Evolutionary conservation across 2,329 filamentous ascomycete genomes (phyloP), one percentile per base, ranked within the genome.

Genomic region (Diaporthe nobilis): DNA sequence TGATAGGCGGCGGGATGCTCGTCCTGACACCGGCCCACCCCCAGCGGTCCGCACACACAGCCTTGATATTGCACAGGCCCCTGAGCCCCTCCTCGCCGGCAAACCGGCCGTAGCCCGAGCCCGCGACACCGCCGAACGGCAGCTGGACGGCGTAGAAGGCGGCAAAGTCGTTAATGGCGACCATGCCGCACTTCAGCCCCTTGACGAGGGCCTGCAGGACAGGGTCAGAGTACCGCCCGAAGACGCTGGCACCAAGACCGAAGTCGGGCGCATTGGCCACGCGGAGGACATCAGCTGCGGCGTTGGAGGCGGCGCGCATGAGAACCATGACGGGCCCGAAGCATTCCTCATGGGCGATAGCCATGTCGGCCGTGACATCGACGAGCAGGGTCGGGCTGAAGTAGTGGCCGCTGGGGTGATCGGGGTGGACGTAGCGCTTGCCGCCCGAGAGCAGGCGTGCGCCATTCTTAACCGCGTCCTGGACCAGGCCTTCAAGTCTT

Each of bases 111-210:
- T 98, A 98, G 0, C 94, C 97, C 34, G 94, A 97, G 1, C 95
- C 96, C 75, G 91, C 92, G n/a, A 94, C 92, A 72, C 96, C 97
- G 51, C 97, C 97, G 84, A 99, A 99, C 0, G 97, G 97, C 53
- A 99, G 86, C 85, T 98, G 95, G 10, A 98, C 96, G 71, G 96
- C 95, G 82, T 99, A 99, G 84, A 92, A 98, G 39, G 92, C 93
- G 28, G 93, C 97, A 81, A 99, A 99, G 86, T 99, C 97, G 83
- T 99, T 99, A 79, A 99, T 91, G 34, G 95, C 92, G 0, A 98
- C 94, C 94, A 98, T 98, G 60, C 97, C 97, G 0, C 94, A 92
- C 77, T 93, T 91, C 71, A 98, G 88, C 34, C 91, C 90, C 28
- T 85, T 85, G 1, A 96, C 91, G 39, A 97, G 91, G 22, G 86